phyloP scores from a whole-genome alignment of 140 eudicot species.

The Erigeron philadelphicus region DNA sequence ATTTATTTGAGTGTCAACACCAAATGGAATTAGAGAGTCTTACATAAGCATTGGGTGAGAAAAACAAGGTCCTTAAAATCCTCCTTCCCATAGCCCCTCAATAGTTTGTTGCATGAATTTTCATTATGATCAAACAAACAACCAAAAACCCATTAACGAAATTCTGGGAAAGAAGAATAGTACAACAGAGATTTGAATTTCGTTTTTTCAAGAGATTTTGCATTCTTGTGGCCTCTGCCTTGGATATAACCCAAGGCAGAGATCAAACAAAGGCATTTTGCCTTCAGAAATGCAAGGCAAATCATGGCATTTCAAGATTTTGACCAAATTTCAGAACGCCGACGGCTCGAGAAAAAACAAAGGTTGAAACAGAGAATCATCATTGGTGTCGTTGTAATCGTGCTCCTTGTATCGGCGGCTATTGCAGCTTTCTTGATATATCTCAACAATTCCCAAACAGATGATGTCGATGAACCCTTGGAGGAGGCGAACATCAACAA shows the following conservation, averaged over 20 bases:
- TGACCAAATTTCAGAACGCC: conserved; percentile 55
- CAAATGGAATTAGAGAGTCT: neutral
- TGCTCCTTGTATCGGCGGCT: conserved; percentile 39
- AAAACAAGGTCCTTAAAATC: conserved; percentile 38
- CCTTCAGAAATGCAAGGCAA: neutral
- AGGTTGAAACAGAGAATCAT: conserved; percentile 36
- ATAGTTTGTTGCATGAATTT: conserved; percentile 22
- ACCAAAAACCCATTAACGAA: conserved; percentile 20
- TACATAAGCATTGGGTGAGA: conserved; percentile 18
- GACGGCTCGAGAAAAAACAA: conserved; percentile 45
- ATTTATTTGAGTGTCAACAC: conserved; percentile 11
- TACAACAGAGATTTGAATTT: neutral
- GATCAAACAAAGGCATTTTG: conserved; percentile 23
- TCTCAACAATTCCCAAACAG: conserved; percentile 27
- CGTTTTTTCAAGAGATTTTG: conserved; percentile 13
- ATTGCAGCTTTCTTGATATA: conserved; percentile 33
- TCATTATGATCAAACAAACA: conserved; percentile 13
- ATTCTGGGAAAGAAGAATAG: conserved; percentile 6
- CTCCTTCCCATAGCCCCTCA: conserved; percentile 39
- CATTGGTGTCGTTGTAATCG: conserved; percentile 30
- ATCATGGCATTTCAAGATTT: conserved; percentile 89
- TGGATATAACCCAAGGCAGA: conserved; percentile 68
- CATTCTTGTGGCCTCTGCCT: conserved; percentile 48
- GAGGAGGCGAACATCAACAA: conserved; percentile 3
- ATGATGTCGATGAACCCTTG: conserved; percentile 15